These are phyloP conservation scores for Trifolium fragiferum DNA, from an alignment of 306 rosid species.

Conservation along the genomic window DNA sequence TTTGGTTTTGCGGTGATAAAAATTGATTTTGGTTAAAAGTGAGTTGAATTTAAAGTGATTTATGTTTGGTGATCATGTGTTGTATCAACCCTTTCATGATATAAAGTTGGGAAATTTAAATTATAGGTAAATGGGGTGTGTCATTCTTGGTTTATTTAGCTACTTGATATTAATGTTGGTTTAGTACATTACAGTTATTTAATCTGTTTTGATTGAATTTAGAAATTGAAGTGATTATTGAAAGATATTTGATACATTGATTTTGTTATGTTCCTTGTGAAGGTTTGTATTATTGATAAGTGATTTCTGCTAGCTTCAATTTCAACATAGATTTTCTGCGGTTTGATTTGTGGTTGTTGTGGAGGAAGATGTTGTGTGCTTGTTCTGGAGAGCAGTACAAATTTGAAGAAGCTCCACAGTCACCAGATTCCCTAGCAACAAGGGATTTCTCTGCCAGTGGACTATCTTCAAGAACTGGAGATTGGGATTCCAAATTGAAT, in stretches of 20 bases:
- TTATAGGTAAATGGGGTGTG: conserved; percentile 33
- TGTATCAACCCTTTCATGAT: neutral
- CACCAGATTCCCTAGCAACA: conserved; percentile 94
- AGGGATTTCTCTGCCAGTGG: conserved; percentile 96
- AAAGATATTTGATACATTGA: conserved; percentile 11
- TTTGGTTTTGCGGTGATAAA: no score
- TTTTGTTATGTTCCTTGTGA: neutral
- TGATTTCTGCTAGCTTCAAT: conserved; percentile 36
- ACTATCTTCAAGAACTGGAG: conserved; percentile 87
- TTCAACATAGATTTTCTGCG: conserved; percentile 15
- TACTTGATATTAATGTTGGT: neutral
- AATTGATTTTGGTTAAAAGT: no score
- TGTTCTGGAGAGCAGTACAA: conserved; percentile 96
- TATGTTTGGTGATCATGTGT: neutral
- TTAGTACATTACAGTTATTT: neutral
- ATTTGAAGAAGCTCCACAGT: conserved; percentile 90
- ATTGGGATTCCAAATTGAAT: conserved; percentile 78
- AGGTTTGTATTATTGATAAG: conserved; percentile 39
- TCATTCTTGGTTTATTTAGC: conserved; percentile 24
- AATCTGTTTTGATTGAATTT: neutral
- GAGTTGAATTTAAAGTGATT: no score
- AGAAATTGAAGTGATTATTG: neutral
- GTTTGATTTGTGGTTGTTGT: conserved; percentile 7
- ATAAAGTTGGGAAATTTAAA: conserved; percentile 22
- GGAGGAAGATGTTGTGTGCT: conserved; percentile 90